Conservation (phyloP, 495 filamentous ascomycete species). For the Diplogelasinospora grovesii region DNA sequence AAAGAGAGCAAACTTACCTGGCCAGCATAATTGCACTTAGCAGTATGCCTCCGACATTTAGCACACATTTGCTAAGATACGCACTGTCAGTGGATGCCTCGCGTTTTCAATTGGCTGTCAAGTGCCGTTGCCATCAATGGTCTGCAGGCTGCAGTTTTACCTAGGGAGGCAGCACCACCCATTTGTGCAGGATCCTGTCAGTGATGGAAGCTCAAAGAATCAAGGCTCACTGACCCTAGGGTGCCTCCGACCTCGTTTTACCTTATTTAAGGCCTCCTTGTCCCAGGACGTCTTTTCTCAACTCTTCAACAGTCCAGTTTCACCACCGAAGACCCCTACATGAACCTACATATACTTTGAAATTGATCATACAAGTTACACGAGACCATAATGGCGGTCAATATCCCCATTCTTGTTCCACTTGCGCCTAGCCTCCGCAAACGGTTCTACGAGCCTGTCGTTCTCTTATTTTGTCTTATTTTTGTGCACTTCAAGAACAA, state of each 20-base stretch:
- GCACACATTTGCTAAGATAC: too few relatives aligned
- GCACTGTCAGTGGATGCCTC: too few relatives aligned
- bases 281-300: neutral
- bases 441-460: constrained; percentile 17
- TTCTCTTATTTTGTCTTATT: constrained; percentile 11
- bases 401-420: neutral
- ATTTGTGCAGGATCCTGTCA: neutral
- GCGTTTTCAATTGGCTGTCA: too few relatives aligned
- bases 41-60: too few relatives aligned
- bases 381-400: neutral
- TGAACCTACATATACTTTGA: too few relatives aligned
- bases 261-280: neutral
- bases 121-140: too few relatives aligned
- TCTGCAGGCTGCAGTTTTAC: too few relatives aligned
- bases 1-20: too few relatives aligned
- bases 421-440: constrained; percentile 7
- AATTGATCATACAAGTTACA: too few relatives aligned
- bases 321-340: neutral
- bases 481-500: neutral
- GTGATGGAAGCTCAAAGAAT: neutral
- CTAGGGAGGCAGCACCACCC: too few relatives aligned
- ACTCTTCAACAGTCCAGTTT: neutral
- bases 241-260: neutral
- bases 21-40: too few relatives aligned
- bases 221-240: neutral